phyloP scores from a whole-genome alignment of 2,329 filamentous ascomycete genomes.

The Neoarthrinium moseri region DNA sequence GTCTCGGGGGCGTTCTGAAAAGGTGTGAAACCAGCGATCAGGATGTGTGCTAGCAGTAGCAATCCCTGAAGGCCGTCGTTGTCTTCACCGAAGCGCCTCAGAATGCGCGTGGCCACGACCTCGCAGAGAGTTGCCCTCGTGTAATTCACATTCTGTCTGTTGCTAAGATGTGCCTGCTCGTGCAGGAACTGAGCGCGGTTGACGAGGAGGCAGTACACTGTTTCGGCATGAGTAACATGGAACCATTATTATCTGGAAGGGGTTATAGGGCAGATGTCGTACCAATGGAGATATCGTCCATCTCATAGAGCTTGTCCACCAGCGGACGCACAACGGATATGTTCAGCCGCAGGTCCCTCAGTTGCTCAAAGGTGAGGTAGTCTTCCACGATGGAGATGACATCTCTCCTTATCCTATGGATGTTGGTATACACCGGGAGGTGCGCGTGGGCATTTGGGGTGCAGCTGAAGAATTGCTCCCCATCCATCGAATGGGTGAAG shows the following conservation, averaged over 20 bases:
- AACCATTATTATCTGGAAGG: no score
- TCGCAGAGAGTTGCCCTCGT: constrained; percentile 79
- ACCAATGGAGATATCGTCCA: constrained; percentile 77
- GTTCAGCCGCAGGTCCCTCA: constrained; percentile 80
- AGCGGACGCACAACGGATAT: constrained; percentile 75
- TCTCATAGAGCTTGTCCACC: constrained; percentile 79
- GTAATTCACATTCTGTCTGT: constrained; percentile 78
- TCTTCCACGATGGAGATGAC: constrained; percentile 63
- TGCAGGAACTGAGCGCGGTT: constrained; percentile 78
- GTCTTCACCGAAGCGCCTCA: constrained; percentile 77
- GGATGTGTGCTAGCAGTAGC: constrained; percentile 72
- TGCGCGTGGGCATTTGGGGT: constrained; percentile 57
- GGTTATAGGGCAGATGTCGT: constrained; percentile 21
- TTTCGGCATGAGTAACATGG: constrained; percentile 10
- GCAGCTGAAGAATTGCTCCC: constrained; percentile 50
- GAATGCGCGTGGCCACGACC: constrained; percentile 73
- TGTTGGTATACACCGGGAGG: constrained; percentile 74
- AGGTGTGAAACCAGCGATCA: constrained; percentile 81
- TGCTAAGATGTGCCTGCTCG: constrained; percentile 72
- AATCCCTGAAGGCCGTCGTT: constrained; percentile 69
- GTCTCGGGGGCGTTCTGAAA: constrained; percentile 78
- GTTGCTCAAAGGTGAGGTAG: constrained; percentile 68
- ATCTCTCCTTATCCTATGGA: constrained; percentile 68
- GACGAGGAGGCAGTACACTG: constrained; percentile 80
- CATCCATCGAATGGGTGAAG: constrained; percentile 34